These are phyloP conservation scores for Ogataea hybrid DNA, from an alignment of 1,139 yeast species.

Conservation along the genomic window DNA sequence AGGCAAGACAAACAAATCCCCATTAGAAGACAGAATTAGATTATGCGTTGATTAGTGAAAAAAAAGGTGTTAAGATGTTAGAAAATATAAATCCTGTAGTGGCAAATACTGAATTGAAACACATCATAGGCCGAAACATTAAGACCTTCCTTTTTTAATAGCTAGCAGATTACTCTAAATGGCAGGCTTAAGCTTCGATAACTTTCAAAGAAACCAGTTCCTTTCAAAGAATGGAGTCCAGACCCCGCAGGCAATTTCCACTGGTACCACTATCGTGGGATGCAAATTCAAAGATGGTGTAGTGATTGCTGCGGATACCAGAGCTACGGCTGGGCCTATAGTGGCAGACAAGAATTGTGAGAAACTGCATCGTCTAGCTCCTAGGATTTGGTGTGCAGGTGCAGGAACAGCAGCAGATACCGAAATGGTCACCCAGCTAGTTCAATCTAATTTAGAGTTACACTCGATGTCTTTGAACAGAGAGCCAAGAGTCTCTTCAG, in stretches of 20 bases:
- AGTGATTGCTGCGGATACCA: constrained; percentile 96
- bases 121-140: no score
- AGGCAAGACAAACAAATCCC: constrained; percentile 32
- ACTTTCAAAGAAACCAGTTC: constrained; percentile 81
- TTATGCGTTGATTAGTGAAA: not conserved
- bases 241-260: constrained; percentile 86
- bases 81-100: not conserved
- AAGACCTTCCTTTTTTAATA: no score
- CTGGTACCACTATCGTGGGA: constrained; percentile 98
- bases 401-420: constrained; percentile 99
- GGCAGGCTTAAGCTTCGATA: constrained; percentile 93
- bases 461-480: constrained; percentile 82
- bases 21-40: constrained; percentile 16
- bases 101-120: constrained; percentile 5
- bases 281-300: constrained; percentile 91
- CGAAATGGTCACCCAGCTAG: constrained; percentile 92
- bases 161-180: constrained; percentile 34
- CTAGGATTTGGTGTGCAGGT: constrained; percentile 98
- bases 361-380: constrained; percentile 87
- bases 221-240: constrained; percentile 71
- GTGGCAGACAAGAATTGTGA: constrained; percentile 99
- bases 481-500: constrained; percentile 90
- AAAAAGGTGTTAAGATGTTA: not conserved
- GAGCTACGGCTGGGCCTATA: constrained; percentile 94
- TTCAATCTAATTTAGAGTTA: constrained; percentile 84